Evolutionary conservation across 225 moss, liverwort and hornwort species (phyloP), one percentile per base, ranked within the genome.

Genomic region (Marchantia polymorpha): DNA sequence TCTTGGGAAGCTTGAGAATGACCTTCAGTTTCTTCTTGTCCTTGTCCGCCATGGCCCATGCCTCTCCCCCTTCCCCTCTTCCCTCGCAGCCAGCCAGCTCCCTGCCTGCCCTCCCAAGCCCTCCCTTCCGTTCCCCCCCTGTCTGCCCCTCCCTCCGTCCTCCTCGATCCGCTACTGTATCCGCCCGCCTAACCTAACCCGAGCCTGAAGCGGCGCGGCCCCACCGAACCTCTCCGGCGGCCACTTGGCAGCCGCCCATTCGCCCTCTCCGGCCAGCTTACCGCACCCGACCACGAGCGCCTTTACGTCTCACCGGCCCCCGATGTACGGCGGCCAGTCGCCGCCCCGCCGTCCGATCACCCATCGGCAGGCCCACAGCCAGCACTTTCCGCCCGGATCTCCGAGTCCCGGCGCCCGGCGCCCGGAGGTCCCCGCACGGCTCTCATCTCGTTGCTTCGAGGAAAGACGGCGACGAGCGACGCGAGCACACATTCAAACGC

Each of bases 11-110:
- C 91, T 99, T 99, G 71, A 99, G 95, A 83, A 99, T 95, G 81
- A 99, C 93, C 91, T 90, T 95, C 79, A 99, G 90, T 91, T 89
- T 89, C 89, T 93, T 99, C 97, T 95, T 99, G 93, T 99, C 97
- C 90, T 99, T 99, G 93, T 99, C 97, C 92, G 97, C 97, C 97
- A 99, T 99, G 88, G 91, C 94, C 93, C 91, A 83, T 76, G 73
- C 89, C 85, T 80, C 86, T 79, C 78, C 78, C 90, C 83, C 82
- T 77, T 83, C 75, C 81, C 85, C 69, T 64, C 63, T 60, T 59
- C 77, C 76, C 81, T 81, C 73, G 65, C 70, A 79, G 79, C 71
- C 75, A 83, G 65, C 76, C 77, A 83, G 75, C 64, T 69, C 69
- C 83, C 76, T 31, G 64, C 72, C 81, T 39, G 69, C 71, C 74